Evolutionary conservation across 768 basidiomycete species (phyloP).

Genomic region (Pulveroboletus sp.): DNA sequence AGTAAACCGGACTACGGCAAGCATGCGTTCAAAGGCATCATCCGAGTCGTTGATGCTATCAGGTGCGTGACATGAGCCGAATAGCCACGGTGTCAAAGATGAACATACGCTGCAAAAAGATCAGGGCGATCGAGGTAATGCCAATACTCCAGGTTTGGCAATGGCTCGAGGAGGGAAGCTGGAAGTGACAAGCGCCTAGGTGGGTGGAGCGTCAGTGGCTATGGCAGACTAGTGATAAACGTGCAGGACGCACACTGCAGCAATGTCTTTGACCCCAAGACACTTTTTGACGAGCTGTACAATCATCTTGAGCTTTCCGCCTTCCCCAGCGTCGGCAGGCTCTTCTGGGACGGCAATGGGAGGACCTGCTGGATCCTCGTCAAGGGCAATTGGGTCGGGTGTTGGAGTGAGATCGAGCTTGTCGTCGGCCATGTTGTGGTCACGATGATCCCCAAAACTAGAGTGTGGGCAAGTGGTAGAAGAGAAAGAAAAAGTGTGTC

Average conservation of each 20-base stretch:
- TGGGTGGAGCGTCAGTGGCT: conserved; percentile 14
- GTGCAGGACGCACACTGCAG: conserved; percentile 68
- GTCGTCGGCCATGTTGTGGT: conserved; percentile 19
- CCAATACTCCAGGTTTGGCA: conserved; percentile 97
- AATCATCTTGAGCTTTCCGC: conserved; percentile 93
- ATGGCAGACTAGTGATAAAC: conserved; percentile 1
- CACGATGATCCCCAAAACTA: no score
- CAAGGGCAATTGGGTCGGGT: conserved; percentile 17
- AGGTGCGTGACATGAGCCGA: conserved; percentile 4
- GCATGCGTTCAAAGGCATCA: conserved; percentile 92
- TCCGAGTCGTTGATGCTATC: conserved; percentile 86
- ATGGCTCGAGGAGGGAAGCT: conserved; percentile 88
- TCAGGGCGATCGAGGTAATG: conserved; percentile 91
- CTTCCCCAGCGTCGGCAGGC: conserved; percentile 70
- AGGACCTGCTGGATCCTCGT: conserved; percentile 53
- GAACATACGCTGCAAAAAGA: conserved; percentile 82
- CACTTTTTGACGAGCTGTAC: conserved; percentile 87
- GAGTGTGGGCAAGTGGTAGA: neutral
- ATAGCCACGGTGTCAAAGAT: neutral
- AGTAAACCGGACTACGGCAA: conserved; percentile 84
- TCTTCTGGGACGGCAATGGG: conserved; percentile 75
- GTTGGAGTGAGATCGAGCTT: conserved; percentile 10
- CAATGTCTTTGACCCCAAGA: conserved; percentile 93
- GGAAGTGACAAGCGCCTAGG: conserved; percentile 87
- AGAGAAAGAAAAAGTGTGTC: conserved; percentile 2